phyloP scores from a whole-genome alignment of 305 asterid species.

The Solanum aculeatissimum region DNA sequence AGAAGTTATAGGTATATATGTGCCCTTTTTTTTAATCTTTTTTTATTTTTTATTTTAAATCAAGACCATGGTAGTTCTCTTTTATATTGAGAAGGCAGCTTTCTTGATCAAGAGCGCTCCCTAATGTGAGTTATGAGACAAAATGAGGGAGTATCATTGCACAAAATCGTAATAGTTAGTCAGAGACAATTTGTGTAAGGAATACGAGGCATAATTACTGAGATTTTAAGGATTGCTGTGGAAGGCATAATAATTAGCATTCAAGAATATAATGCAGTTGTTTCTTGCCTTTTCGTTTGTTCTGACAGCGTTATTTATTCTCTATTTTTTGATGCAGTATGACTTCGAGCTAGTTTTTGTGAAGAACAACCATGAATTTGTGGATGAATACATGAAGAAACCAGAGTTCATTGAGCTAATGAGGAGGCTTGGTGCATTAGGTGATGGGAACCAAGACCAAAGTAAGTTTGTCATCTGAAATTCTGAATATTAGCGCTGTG shows the following conservation, averaged over 20 bases:
- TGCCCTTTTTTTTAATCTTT: background rate
- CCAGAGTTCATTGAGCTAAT: conserved; percentile 84
- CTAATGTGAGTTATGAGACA: background rate
- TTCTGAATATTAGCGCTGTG: background rate
- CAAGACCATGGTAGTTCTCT: background rate
- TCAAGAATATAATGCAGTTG: background rate
- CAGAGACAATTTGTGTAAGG: background rate
- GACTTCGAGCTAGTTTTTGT: conserved; percentile 87
- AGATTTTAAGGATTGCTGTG: background rate
- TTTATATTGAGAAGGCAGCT: background rate
- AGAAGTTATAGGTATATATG: background rate
- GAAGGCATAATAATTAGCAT: background rate
- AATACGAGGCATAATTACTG: background rate
- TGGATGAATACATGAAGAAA: conserved; percentile 86
- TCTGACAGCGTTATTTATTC: background rate
- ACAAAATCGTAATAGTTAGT: background rate
- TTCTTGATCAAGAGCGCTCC: background rate
- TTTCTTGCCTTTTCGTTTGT: background rate
- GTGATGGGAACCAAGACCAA: conserved; percentile 82
- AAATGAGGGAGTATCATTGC: background rate
- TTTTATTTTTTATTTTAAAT: background rate
- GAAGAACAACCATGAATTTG: conserved; percentile 70
- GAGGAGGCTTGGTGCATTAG: conserved; percentile 96
- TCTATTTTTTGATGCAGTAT: conserved; percentile 32
- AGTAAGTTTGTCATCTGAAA: conserved; percentile 26